Evolutionary conservation across 2,329 filamentous ascomycete species (phyloP).

Genomic region (Cytospora chrysosperma): DNA sequence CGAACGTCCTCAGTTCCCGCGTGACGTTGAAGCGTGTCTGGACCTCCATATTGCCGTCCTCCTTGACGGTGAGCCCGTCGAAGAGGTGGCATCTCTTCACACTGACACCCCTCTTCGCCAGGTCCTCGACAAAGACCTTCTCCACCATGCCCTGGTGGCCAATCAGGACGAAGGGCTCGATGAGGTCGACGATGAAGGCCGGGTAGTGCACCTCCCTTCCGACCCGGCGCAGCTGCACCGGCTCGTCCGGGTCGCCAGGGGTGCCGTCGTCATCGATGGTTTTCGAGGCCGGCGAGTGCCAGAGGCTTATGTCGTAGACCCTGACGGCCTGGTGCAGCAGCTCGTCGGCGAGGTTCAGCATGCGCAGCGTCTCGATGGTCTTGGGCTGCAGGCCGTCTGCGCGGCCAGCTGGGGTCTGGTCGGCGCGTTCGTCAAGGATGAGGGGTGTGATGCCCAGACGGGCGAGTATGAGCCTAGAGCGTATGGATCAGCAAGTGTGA

Average conservation of each 20-base stretch:
- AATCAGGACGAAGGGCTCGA: conserved; percentile 36
- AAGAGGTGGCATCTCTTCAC: conserved; percentile 40
- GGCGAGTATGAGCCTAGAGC: conserved; percentile 20
- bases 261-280: conserved; percentile 21
- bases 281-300: conserved; percentile 40
- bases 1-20: conserved; percentile 30
- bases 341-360: conserved; percentile 64
- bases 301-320: conserved; percentile 69
- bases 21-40: conserved; percentile 41
- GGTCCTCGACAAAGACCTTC: conserved; percentile 53
- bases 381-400: conserved; percentile 72
- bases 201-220: conserved; percentile 38
- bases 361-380: conserved; percentile 68
- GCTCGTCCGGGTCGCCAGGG: conserved; percentile 34
- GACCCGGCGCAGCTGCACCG: conserved; percentile 53
- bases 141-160: conserved; percentile 62
- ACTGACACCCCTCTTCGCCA: conserved; percentile 47
- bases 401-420: conserved; percentile 65
- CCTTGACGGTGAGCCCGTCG: conserved; percentile 36
- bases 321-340: conserved; percentile 61
- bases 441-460: conserved; percentile 62
- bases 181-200: conserved; percentile 34
- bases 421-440: conserved; percentile 66
- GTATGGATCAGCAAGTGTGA: neutral
- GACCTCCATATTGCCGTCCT: conserved; percentile 43